A percentile compares a stretch with the other conserved stretches of the same genome.
Conservation (phyloP, 768 basidiomycete genomes). For the Lactifluus subvellereus region DNA sequence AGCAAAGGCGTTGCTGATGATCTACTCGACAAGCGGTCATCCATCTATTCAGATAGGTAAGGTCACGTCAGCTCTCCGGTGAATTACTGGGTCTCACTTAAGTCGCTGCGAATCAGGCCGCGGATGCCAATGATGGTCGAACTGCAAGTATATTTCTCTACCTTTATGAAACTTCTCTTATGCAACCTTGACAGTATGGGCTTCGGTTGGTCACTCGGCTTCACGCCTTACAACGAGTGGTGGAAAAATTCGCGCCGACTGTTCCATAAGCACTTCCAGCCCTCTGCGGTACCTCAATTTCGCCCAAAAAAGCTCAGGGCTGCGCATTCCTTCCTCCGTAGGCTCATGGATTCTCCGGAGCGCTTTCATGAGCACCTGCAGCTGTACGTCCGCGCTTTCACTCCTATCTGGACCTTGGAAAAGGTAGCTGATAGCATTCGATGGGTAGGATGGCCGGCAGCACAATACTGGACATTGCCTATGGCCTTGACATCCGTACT, state of each 20-base stretch:
- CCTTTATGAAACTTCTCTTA: not conserved
- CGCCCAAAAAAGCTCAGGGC: conserved; percentile 31
- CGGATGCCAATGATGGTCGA: conserved; percentile 24
- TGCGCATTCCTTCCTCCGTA: conserved; percentile 31
- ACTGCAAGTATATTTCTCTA: conserved; percentile 10
- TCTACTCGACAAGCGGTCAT: conserved; percentile 36
- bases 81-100: not conserved
- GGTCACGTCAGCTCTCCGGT: not conserved
- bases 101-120: conserved; percentile 5
- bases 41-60: conserved; percentile 35
- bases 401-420: too few species aligned
- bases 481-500: conserved; percentile 22
- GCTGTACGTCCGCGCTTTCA: conserved; percentile 28
- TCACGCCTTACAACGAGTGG: conserved; percentile 31
- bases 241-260: conserved; percentile 33
- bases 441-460: conserved; percentile 20
- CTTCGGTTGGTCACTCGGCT: conserved; percentile 24
- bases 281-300: conserved; percentile 27
- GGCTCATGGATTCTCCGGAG: conserved; percentile 32
- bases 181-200: conserved; percentile 14
- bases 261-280: conserved; percentile 29
- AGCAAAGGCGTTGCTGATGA: conserved; percentile 32
- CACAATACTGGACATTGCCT: conserved; percentile 22
- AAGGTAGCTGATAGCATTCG: not conserved
- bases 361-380: conserved; percentile 33